Evolutionary conservation across 495 filamentous ascomycete genomes (phyloP).

Genomic region (Podospora anserina): DNA sequence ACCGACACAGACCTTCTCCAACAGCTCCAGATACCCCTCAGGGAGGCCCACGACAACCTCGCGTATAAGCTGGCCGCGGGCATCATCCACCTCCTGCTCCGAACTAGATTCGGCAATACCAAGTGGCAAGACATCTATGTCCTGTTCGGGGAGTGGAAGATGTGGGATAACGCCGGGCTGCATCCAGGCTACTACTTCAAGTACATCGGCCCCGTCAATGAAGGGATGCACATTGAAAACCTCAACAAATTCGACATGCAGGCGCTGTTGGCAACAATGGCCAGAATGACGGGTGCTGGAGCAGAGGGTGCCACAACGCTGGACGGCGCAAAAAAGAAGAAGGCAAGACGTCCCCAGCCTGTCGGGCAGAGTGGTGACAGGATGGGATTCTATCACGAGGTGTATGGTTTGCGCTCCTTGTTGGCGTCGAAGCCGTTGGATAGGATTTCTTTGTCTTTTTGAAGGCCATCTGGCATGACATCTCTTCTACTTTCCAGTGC

Average conservation of each 20-base stretch:
- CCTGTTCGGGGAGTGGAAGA: background rate
- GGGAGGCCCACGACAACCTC: background rate
- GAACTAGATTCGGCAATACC: background rate
- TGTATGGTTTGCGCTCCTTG: background rate
- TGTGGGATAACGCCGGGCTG: background rate
- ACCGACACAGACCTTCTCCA: background rate
- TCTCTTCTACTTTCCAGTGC: background rate
- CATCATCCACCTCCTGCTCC: background rate
- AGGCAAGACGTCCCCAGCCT: background rate
- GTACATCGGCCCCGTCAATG: background rate
- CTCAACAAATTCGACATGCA: background rate
- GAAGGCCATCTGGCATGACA: background rate
- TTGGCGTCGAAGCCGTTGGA: background rate
- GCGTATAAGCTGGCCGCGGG: background rate
- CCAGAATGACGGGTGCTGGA: background rate
- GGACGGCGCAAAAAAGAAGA: background rate
- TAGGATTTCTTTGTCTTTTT: background rate
- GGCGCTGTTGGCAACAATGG: background rate
- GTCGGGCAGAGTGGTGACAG: too few relatives aligned
- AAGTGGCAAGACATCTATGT: background rate
- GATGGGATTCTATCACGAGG: background rate
- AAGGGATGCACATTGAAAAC: background rate
- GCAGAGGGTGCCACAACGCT: background rate
- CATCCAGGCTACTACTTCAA: background rate
- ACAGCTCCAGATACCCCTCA: background rate